Percentiles rank a stretch among this genome's conserved stretches.
Conservation (phyloP, 139 green algal species). For the Chlamydomonas sp. region DNA sequence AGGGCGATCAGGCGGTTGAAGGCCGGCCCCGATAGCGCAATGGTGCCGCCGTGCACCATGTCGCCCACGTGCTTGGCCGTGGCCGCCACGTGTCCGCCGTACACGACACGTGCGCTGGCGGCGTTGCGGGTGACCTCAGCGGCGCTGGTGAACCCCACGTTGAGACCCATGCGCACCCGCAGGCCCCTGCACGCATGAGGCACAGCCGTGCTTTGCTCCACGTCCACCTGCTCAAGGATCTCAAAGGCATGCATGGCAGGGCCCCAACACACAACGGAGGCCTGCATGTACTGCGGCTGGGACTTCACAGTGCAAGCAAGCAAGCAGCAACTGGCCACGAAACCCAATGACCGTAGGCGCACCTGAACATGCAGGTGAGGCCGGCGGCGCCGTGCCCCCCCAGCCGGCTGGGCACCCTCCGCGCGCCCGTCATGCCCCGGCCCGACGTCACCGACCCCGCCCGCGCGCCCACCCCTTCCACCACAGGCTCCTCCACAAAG, state of each 20-base stretch:
- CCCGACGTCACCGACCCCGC: not conserved
- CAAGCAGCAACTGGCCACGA: too few relatives aligned
- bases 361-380: too few relatives aligned
- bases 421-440: not conserved
- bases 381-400: too few relatives aligned
- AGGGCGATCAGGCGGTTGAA: not conserved
- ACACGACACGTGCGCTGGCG: slow-evolving; percentile 31
- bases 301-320: too few relatives aligned
- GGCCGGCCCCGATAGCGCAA: slow-evolving; percentile 6
- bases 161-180: slow-evolving; percentile 35
- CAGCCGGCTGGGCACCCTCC: not conserved
- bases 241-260: too few relatives aligned
- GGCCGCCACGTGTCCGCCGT: slow-evolving; percentile 2
- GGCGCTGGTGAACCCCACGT: not conserved
- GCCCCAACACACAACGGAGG: too few relatives aligned
- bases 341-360: too few relatives aligned
- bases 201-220: too few relatives aligned
- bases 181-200: slow-evolving; percentile 21
- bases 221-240: too few relatives aligned
- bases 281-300: too few relatives aligned
- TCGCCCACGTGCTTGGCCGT: slow-evolving; percentile 31
- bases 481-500: too few relatives aligned
- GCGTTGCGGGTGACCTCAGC: slow-evolving; percentile 21
- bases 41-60: slow-evolving; percentile 31
- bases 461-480: too few relatives aligned